Evolutionary conservation across 352 stramenopile genomes (phyloP), one percentile per base, ranked within the genome.

Genomic region (Phytophthora aleatoria): DNA sequence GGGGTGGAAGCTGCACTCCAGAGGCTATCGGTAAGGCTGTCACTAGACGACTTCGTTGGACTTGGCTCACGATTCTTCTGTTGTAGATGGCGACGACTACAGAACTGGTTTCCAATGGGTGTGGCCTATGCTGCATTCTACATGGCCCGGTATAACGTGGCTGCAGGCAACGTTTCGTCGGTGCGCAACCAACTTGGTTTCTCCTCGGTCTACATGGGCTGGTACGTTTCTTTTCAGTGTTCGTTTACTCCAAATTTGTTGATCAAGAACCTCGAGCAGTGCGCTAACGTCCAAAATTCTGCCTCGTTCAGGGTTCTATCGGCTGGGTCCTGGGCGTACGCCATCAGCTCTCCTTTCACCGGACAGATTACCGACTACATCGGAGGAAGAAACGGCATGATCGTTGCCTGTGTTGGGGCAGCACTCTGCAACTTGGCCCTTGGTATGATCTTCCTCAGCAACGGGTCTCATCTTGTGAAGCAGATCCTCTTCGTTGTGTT

Each of bases 31-130:
- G 75, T 88, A 71, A 50, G 57, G 42, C 44, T 30, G 3, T 5
- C 1, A 11, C 16, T 35, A 12, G 33, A 12, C 10, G 20, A 20
- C 20, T 20, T 20, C 20, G 20, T 58, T 35, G 16, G 30, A 28
- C 7, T 12, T 20, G n/a, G 3, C 16, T 69, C 35, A 68, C 16
- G 3, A 27, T 50, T 49, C 28, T 60, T 36, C 3, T 42, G 5
- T 26, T 68, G 24, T 59, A 81, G 75, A 72, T 90, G 79, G 81
- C 77, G 83, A 24, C 79, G 83, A 38, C 69, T 90, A 16, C 71
- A 84, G 57, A 90, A 92, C 61, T 90, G 79, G 79, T 89, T 92
- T 64, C 81, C 83, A 6, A 88, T 92, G 79, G 81, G 84, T 39
- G 58, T 91, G 11, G 81, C 81, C 28, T 90, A 92, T 55, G 79